phyloP scores from a whole-genome alignment of 1,284 basidiomycete genomes.

The Hemileccinum hortonii region DNA sequence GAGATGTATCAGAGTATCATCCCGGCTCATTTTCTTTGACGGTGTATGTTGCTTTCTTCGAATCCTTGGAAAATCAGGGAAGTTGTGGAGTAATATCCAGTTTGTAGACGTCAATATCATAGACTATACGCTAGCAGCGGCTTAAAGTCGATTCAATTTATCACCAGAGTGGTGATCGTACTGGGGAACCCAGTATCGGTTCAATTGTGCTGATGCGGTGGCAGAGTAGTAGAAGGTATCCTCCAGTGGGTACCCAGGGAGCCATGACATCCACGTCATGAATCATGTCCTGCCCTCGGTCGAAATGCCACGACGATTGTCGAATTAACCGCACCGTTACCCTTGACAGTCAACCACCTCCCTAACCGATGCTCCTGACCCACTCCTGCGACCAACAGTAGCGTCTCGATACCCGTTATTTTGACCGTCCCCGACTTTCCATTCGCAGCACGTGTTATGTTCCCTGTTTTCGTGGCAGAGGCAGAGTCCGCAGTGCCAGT shows the following conservation, averaged over 20 bases:
- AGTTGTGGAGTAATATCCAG: no score
- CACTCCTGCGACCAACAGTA: slow-evolving; percentile 76
- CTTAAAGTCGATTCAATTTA: no score
- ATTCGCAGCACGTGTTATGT: neutral
- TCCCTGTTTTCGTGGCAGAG: neutral
- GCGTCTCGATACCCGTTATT: slow-evolving; percentile 35
- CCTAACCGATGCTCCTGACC: slow-evolving; percentile 89
- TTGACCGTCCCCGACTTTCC: slow-evolving; percentile 13
- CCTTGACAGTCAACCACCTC: slow-evolving; percentile 81
- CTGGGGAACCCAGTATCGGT: neutral
- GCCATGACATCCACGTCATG: neutral
- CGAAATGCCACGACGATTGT: slow-evolving; percentile 56
- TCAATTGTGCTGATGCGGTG: neutral
- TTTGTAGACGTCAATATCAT: no score
- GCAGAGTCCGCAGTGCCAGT: neutral
- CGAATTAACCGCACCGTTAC: slow-evolving; percentile 69
- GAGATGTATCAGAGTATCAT: no score
- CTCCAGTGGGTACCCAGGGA: neutral
- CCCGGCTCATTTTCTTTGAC: no score
- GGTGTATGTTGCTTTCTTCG: no score
- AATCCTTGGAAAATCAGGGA: no score
- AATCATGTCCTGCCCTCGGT: slow-evolving; percentile 16
- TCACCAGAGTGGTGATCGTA: neutral
- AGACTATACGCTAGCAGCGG: no score
- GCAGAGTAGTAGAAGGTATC: neutral